Base-by-base conservation (phyloP, 495 filamentous ascomycete genomes). In the Podospora didyma region DNA sequence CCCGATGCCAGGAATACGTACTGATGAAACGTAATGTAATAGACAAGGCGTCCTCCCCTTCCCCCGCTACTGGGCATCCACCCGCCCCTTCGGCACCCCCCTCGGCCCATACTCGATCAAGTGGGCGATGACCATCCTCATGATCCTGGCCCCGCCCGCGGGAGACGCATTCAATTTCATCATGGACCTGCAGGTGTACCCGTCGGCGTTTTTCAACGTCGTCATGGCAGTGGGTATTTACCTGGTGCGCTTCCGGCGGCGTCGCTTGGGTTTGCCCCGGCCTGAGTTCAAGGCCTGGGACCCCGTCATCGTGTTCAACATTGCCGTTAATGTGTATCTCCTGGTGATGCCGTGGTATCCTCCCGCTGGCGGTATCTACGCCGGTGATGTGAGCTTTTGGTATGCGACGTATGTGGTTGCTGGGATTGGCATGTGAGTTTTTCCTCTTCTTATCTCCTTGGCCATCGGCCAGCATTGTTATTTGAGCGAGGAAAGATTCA, bases 101-200 rank as follows among this genome's bases (percentile, higher is more conserved):
- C 56, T 86, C 0, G 83, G 78, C 0, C 82, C 84, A 0, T 86
- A 86, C 62, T 39, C 78, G 11, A 34, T 87, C 3, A 81, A 84
- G 60, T 89, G 80, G 78, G 51, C 61, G 1, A 56, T 86, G 39
- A 89, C 84, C 0, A 50, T 84, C 6, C 44, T 89, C 39, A 84
- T 87, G 82, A 87, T 87, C 21, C 60, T 87, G 0, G 84, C 83
- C 1, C 84, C 84, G 3, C 86, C 85, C 0, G 83, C 83, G 2
- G 86, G 86, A 6, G 84, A 88, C 68, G 85, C 84, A 12, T 89
- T 87, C 69, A 83, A 86, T 49, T 86, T 87, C 56, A 65, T 86
- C 9, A 77, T 81, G 41, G 79, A 84, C 55, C 71, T 88, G 0
- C 60, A 70, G 49, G 63, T 73, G 0, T 85, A 84, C 51, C 84